Base-by-base conservation (phyloP, 805 yeast genomes). In the Lipomyces yamadae region DNA sequence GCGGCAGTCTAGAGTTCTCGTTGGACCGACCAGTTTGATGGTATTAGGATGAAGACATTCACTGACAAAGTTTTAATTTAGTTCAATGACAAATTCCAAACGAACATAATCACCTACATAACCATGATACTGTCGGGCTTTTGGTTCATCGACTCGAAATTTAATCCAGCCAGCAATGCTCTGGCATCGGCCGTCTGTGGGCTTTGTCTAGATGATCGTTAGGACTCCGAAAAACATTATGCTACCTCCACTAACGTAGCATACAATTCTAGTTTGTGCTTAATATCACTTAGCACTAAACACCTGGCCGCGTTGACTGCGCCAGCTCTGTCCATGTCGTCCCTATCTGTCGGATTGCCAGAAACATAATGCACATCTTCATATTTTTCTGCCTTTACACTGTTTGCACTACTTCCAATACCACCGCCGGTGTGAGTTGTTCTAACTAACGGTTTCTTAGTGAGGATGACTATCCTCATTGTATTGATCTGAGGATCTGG, bases 31-130 rank as follows among this genome's bases (percentile, higher is more conserved):
- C 34, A 63, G 66, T 29, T 60, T 64, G 39, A 60, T 56, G 18
- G 67, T 64, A 37, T 64, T 61, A 5, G 56, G 59, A 24, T 61
- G 67, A 15, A 63, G 39, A 52, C 66, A 63, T 34, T 63, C 66
- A 30, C 55, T 52, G 24, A n/a, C 7, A 42, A 24, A 4, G 3
- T 42, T 15, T 42, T 42, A 42, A 24, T 7, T 42, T 15, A 15
- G 3, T 3, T 15, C 4, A 24, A n/a, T 24, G 13, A 32, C 10
- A 4, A 4, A 24, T 24, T 24, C 24, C 24, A 33, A 11, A 33
- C 5, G 42, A 37, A 35, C 3, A 6, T 4, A 42, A 32, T 24
- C 30, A 35, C 60, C 35, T 30, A 57, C 60, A 64, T 60, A 8
- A 60, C 67, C 63, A 56, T 37, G 30, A 60, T 11, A 24, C 60